Evolutionary conservation across 306 rosid genomes (phyloP).

Genomic region (Cicer bijugum): DNA sequence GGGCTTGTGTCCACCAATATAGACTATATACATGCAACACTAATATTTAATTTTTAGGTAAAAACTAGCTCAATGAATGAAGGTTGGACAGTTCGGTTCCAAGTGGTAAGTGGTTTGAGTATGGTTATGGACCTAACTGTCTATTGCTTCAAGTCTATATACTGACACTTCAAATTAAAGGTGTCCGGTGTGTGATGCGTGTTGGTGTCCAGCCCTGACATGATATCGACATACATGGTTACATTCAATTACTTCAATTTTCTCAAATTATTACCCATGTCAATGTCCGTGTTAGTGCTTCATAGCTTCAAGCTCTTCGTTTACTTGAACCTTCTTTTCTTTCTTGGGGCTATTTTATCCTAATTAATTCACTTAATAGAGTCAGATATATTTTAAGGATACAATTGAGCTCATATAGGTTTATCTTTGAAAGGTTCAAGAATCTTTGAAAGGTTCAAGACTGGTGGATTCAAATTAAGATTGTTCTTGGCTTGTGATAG

Average conservation of each 20-base stretch:
- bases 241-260: too few relatives aligned
- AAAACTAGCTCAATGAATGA: not conserved
- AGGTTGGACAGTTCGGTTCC: slow-evolving; percentile 24
- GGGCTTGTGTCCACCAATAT: not conserved
- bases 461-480: not conserved
- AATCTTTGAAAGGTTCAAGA: too few relatives aligned
- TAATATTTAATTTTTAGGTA: not conserved
- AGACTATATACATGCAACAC: slow-evolving; percentile 13
- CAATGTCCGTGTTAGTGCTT: too few relatives aligned
- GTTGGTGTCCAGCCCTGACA: too few relatives aligned
- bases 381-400: slow-evolving; percentile 20
- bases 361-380: slow-evolving; percentile 22
- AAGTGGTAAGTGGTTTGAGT: slow-evolving; percentile 12
- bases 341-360: not conserved
- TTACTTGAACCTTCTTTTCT: not conserved
- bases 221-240: too few relatives aligned
- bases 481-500: not conserved
- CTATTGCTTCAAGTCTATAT: too few relatives aligned
- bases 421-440: too few relatives aligned
- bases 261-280: too few relatives aligned
- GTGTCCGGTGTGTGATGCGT: too few relatives aligned
- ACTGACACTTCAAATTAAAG: too few relatives aligned
- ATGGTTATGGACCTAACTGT: slow-evolving; percentile 12
- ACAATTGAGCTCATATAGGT: slow-evolving; percentile 29
- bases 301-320: too few relatives aligned